Evolutionary conservation across 208 protist genomes (phyloP), one percentile per base, ranked within the genome.

Genomic region (Wallacemonas sp.): DNA sequence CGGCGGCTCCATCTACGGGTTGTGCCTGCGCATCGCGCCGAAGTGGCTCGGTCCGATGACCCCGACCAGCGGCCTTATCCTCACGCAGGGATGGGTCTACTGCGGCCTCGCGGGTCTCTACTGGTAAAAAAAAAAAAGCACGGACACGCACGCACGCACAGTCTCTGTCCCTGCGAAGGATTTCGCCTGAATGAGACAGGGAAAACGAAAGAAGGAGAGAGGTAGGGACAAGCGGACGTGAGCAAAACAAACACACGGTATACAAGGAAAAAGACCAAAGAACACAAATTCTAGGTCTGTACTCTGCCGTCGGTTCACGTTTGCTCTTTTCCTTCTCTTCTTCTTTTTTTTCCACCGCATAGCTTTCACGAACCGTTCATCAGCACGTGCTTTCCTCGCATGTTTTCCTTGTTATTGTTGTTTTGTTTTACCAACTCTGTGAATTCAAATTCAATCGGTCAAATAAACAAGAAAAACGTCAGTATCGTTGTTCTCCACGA

Each of bases 81-180:
- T 93, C 11, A 76, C 89, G 52, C 48, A 81, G 3, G 87, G 87
- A 4, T 93, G 87, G 87, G 59, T 84, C 23, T 74, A 77, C 62
- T 69, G 79, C 36, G 82, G 69, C 16, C 38, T 87, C n/a, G 82
- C 82, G 0, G 86, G 82, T 18, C 69, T 86, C 26, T 77, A 74
- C 49, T 72, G 75, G 77, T 82, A 65, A 64, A 29, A 10, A n/a
- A 29, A 32, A 5, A 55, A 55, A 55, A 3, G n/a, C 25, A n/a
- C 25, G n/a, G n/a, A n/a, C n/a, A n/a, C n/a, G n/a, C n/a, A 41
- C 14, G 36, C 10, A 41, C 14, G 36, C 0, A 41, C 36, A 41
- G 36, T 41, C 36, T 7, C 36, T 41, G 8, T 7, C 36, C 36
- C 7, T 16, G 36, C 36, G 36, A n/a, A n/a, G n/a, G n/a, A n/a